A percentile compares a stretch with the other conserved stretches of the same genome.
Conservation (phyloP, 345 rosid genomes). For the Passiflora organensis region DNA sequence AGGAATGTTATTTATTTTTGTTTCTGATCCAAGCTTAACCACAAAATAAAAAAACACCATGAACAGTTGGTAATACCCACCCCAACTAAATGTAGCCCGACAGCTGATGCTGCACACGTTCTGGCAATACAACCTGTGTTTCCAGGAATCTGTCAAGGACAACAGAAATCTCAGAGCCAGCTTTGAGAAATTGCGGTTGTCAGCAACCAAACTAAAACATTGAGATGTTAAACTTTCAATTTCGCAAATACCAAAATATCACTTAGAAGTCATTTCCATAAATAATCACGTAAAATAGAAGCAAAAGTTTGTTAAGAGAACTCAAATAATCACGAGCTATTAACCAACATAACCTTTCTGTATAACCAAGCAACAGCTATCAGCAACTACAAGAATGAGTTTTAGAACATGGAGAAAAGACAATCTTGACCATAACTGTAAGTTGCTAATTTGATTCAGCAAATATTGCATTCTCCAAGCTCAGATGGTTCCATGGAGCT, state of each 20-base stretch:
- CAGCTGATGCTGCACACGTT: constrained; percentile 91
- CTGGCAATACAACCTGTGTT: constrained; percentile 97
- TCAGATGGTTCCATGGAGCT: no score
- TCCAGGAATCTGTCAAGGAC: constrained; percentile 80
- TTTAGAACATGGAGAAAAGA: no score
- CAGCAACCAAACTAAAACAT: constrained; percentile 23
- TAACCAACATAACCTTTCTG: no score
- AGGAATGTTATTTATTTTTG: neutral
- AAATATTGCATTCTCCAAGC: no score
- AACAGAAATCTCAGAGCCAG: constrained; percentile 29
- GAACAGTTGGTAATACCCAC: constrained; percentile 18
- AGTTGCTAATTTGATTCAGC: no score
- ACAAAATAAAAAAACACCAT: neutral
- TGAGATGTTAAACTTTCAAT: neutral
- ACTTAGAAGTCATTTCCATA: no score
- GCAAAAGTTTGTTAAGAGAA: no score
- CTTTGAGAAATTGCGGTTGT: constrained; percentile 22
- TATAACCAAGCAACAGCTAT: no score
- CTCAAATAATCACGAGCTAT: no score
- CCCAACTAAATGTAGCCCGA: constrained; percentile 84
- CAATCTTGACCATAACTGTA: no score
- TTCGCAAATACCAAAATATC: neutral
- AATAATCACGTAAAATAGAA: no score
- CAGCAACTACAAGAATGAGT: no score
- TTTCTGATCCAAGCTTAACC: neutral